A percentile compares a stretch with the other conserved stretches of the same genome.
These are phyloP conservation scores for Suaeda aralocaspica DNA, from an alignment of 148 eudicot species.

Conservation along the genomic window DNA sequence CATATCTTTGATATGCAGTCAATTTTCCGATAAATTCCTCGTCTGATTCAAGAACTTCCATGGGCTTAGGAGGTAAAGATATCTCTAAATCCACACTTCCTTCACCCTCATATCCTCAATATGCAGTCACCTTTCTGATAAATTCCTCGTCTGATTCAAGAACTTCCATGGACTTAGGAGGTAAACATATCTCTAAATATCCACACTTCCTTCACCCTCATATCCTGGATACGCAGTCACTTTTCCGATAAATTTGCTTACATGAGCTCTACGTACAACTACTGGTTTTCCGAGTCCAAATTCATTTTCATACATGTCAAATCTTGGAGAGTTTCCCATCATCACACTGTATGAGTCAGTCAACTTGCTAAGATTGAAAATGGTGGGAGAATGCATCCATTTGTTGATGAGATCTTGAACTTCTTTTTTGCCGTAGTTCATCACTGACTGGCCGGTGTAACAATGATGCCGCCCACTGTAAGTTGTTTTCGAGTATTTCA, in stretches of 20 bases:
- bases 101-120: conserved; percentile 50
- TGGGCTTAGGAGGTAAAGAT: conserved; percentile 49
- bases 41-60: conserved; percentile 47
- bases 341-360: not conserved
- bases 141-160: conserved; percentile 28
- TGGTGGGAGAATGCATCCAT: conserved; percentile 17
- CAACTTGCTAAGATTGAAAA: conserved; percentile 32
- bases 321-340: conserved; percentile 35
- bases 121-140: conserved; percentile 43
- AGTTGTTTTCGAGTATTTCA: conserved; percentile 7
- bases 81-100: conserved; percentile 71
- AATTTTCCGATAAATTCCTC: conserved; percentile 54
- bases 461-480: conserved; percentile 25
- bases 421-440: not conserved
- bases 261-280: conserved; percentile 25
- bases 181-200: conserved; percentile 27
- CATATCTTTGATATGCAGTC: conserved; percentile 50
- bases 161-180: conserved; percentile 20
- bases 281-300: conserved; percentile 35
- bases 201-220: conserved; percentile 32
- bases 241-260: conserved; percentile 23
- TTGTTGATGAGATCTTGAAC: not conserved
- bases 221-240: conserved; percentile 23
- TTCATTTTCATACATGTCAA: conserved; percentile 32
- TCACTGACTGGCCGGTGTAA: conserved; percentile 27